These are phyloP conservation scores for Coemansia sp. DNA, from an alignment of 192 early-diverging fungal species.

Conservation along the genomic window DNA sequence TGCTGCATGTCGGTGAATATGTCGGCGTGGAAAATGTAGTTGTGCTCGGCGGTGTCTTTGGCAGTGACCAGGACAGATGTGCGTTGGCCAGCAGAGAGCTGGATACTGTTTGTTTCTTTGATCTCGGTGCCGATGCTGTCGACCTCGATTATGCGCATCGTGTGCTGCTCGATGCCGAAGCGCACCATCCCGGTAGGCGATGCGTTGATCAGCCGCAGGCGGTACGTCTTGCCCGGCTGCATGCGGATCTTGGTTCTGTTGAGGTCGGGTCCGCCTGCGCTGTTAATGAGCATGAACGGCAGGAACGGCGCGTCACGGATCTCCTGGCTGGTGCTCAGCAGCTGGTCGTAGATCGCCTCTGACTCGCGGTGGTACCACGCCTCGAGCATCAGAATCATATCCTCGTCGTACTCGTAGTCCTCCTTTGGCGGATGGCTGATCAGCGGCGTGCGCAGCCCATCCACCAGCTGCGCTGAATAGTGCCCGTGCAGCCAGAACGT, in stretches of 20 bases:
- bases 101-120: conserved; percentile 56
- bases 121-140: conserved; percentile 70
- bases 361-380: conserved; percentile 74
- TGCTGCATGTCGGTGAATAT: conserved; percentile 57
- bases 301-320: conserved; percentile 31
- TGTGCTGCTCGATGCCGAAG: conserved; percentile 79
- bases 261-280: conserved; percentile 58
- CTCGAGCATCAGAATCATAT: conserved; percentile 63
- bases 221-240: conserved; percentile 76
- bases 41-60: conserved; percentile 55
- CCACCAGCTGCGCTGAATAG: conserved; percentile 70
- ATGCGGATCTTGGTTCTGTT: conserved; percentile 59
- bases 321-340: conserved; percentile 56
- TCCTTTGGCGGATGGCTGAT: conserved; percentile 62
- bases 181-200: conserved; percentile 69
- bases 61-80: conserved; percentile 79
- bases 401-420: conserved; percentile 68
- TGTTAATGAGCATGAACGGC: conserved; percentile 58
- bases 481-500: conserved; percentile 87
- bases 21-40: conserved; percentile 74
- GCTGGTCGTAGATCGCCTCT: conserved; percentile 54
- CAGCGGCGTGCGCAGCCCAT: conserved; percentile 75
- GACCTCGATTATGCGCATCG: conserved; percentile 77
- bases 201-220: conserved; percentile 79
- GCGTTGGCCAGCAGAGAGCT: conserved; percentile 74